A percentile compares a stretch with the other conserved stretches of the same genome.
Evolutionary conservation across 352 stramenopile genomes (phyloP).

Genomic region (Phytophthora agathidicida): DNA sequence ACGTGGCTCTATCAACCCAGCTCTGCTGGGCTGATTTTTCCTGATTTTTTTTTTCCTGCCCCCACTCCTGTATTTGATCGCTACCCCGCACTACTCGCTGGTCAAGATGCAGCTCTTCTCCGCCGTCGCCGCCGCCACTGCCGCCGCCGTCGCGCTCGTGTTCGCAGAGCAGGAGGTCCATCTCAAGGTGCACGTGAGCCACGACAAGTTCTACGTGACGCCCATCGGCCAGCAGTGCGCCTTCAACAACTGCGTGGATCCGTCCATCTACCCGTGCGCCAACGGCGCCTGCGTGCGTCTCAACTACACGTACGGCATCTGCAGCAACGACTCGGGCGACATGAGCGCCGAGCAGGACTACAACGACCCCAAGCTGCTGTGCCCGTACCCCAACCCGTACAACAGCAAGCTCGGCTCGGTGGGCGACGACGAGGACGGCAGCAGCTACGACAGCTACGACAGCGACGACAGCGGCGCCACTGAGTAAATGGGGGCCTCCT

Average conservation of each 20-base stretch:
- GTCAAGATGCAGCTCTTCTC: conserved; percentile 37
- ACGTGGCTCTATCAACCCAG: too few species aligned
- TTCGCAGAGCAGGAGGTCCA: conserved; percentile 39
- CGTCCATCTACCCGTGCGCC: conserved; percentile 60
- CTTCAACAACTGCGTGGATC: conserved; percentile 62
- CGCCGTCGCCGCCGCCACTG: conserved; percentile 10
- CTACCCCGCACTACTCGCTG: too few species aligned
- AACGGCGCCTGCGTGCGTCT: conserved; percentile 55
- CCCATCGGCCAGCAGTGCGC: conserved; percentile 60
- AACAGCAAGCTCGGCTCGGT: conserved; percentile 35
- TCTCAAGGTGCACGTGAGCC: conserved; percentile 41
- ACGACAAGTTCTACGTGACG: conserved; percentile 63
- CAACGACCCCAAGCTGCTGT: conserved; percentile 41
- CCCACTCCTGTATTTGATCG: too few species aligned
- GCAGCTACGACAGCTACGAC: conserved; percentile 20
- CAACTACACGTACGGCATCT: conserved; percentile 64
- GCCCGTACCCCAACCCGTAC: conserved; percentile 51
- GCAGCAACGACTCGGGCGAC: conserved; percentile 30
- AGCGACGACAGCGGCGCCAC: conserved; percentile 20
- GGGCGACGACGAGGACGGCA: conserved; percentile 6
- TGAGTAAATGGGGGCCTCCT: conserved; percentile 8
- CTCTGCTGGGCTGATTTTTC: too few species aligned
- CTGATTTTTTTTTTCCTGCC: too few species aligned
- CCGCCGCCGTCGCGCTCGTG: conserved; percentile 18
- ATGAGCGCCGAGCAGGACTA: conserved; percentile 23